Evolutionary conservation across 208 protist genomes (phyloP), one percentile per base, ranked within the genome.

Genomic region (Giardia muris): DNA sequence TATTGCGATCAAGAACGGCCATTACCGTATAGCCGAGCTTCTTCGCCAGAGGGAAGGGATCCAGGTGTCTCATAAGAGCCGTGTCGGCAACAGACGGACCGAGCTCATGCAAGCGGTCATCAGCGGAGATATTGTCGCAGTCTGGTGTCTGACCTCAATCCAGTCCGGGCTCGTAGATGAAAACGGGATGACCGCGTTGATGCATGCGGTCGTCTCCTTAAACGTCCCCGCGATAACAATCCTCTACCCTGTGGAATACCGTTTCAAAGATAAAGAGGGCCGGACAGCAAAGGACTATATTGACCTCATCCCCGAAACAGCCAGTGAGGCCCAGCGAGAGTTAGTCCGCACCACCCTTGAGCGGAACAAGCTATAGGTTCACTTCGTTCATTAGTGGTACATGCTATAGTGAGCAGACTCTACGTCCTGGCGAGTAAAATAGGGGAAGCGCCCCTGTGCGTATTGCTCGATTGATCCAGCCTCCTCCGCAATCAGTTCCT

Each of bases 181-280:
- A 4, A 89, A 89, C 45, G 86, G 86, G 3, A 89, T 4, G 3
- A 89, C 86, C 19, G 86, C 86, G 39, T 89, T 89, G 86, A 89
- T 89, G 86, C 86, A 45, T 43, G 86, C 86, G 10, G 57, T 76
- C 19, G 30, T 39, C 10, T 76, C 30, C 57, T 39, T 76, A 30
- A 76, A 76, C 57, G 30, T 76, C 10, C 57, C 57, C 10, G 57
- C 57, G 10, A 76, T 76, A 76, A 30, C 10, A 30, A 76, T 76
- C 57, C 57, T 76, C 30, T 76, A 76, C 30, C 57, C 57, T 30
- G 30, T 76, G 57, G 57, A 76, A 76, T 76, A 76, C 30, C 10
- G 30, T 10, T 30, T 76, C 10, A 76, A 39, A 76, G 57, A 76
- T 76, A 76, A 76, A 76, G 57, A 76, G 30, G 30, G 30, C 57